Conservation (phyloP, 768 basidiomycete genomes). For the Russula earlei region DNA sequence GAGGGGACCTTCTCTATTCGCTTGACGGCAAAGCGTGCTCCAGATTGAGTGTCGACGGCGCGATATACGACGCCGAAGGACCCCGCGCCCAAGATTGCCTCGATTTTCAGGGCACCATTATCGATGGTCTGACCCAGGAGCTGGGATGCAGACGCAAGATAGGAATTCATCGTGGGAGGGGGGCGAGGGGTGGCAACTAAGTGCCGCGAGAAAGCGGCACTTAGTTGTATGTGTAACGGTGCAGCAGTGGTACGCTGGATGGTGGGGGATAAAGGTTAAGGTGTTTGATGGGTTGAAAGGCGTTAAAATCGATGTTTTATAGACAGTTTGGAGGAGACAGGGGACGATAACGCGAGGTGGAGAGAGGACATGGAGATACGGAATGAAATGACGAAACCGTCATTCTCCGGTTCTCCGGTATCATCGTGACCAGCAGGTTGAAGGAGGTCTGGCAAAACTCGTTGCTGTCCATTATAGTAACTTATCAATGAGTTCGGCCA, state of each 20-base stretch:
- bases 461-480: no score
- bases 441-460: no score
- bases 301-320: background rate
- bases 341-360: background rate
- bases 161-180: background rate
- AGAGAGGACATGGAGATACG: background rate
- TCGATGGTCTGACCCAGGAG: conserved; percentile 42
- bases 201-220: conserved; percentile 2
- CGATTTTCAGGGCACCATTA: conserved; percentile 66
- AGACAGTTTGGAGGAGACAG: background rate
- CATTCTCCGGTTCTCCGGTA: no score
- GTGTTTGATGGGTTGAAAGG: no score
- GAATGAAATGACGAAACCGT: background rate
- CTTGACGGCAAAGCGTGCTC: conserved; percentile 69
- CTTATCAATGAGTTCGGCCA: no score
- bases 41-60: conserved; percentile 44
- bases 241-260: background rate
- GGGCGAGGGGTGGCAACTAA: background rate
- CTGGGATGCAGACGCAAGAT: background rate
- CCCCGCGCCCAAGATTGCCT: conserved; percentile 80
- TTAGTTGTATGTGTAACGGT: background rate
- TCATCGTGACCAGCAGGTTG: no score
- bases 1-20: conserved; percentile 55
- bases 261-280: background rate
- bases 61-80: conserved; percentile 96